A percentile compares a stretch with the other conserved stretches of the same genome.
Evolutionary conservation across 257 asterid species (phyloP).

Genomic region (Solanum sparsipilum): DNA sequence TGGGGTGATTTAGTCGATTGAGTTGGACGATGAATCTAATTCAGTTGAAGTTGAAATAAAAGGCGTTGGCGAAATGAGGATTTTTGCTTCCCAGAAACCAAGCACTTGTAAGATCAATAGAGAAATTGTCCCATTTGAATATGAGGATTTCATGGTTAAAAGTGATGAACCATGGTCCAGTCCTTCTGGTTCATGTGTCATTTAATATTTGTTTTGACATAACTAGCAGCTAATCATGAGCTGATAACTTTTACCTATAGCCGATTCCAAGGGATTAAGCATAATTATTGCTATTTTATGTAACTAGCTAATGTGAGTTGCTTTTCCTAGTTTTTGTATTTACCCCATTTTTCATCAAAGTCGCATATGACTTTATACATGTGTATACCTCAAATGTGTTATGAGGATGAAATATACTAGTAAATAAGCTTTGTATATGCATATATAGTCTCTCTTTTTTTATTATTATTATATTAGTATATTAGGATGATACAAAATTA

Average conservation of each 20-base stretch:
- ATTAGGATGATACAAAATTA: neutral
- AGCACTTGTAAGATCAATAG: constrained; percentile 39
- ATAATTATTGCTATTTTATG: neutral
- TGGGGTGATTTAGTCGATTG: constrained; percentile 46
- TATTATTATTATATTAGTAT: neutral
- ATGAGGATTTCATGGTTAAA: constrained; percentile 33
- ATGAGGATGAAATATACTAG: neutral
- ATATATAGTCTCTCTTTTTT: neutral
- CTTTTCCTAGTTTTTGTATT: neutral
- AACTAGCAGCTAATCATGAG: neutral
- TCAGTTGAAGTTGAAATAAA: constrained; percentile 41
- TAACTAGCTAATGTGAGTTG: neutral
- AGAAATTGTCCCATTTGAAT: constrained; percentile 23
- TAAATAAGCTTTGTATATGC: neutral
- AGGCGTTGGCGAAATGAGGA: constrained; percentile 71
- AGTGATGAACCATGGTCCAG: constrained; percentile 49
- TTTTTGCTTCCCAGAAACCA: constrained; percentile 49
- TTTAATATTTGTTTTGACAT: constrained; percentile 45
- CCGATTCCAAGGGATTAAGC: neutral
- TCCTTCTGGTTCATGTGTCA: constrained; percentile 33
- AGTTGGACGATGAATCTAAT: constrained; percentile 4
- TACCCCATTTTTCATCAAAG: neutral
- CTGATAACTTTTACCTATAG: neutral
- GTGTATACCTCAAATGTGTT: neutral
- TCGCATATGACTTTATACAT: neutral